These are phyloP conservation scores for Oryza glumipatula DNA, from an alignment of 176 grass and related monocot species.

Conservation along the genomic window DNA sequence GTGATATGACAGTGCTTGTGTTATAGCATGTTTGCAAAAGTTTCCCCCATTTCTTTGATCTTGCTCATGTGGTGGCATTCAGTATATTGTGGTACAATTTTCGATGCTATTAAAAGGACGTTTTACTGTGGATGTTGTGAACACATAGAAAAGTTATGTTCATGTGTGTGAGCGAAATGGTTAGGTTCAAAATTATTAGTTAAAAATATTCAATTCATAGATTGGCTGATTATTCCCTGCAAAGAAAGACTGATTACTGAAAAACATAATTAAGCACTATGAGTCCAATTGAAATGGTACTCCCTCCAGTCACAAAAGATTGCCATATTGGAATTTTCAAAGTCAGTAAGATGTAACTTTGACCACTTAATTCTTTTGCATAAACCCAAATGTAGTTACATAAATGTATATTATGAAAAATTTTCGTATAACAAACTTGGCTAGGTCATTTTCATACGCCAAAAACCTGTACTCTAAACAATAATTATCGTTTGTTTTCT, in stretches of 20 bases:
- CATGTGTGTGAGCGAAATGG: background rate
- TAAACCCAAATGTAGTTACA: background rate
- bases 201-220: background rate
- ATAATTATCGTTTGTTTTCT: conserved; percentile 26
- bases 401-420: background rate
- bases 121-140: background rate
- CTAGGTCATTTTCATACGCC: background rate
- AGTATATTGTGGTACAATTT: background rate
- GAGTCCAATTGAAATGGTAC: background rate
- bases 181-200: conserved; percentile 1
- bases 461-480: background rate
- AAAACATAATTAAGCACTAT: conserved; percentile 5
- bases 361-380: no score
- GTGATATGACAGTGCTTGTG: conserved; percentile 9
- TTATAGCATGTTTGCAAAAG: background rate
- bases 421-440: background rate
- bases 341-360: no score
- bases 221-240: background rate
- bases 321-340: no score
- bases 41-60: background rate
- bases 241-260: background rate
- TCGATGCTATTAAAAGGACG: background rate
- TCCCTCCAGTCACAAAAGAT: no score
- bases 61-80: conserved; percentile 17
- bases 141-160: conserved; percentile 28